A percentile compares a stretch with the other conserved stretches of the same genome.
Evolutionary conservation across 306 rosid species (phyloP).

Genomic region (Lablab purpureus): DNA sequence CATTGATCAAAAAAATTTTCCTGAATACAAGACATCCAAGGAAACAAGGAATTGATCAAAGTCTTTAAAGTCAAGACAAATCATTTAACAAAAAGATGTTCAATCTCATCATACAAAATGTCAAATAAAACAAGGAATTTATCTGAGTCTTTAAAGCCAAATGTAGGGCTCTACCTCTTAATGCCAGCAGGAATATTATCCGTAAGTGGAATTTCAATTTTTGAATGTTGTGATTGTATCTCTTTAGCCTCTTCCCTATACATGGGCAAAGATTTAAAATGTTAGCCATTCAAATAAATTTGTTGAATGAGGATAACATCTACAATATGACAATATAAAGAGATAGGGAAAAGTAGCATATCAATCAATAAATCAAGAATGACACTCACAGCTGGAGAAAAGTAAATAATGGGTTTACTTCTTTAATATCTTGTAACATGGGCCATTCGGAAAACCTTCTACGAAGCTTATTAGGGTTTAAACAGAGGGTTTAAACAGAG

Average conservation of each 20-base stretch:
- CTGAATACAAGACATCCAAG: slow-evolving; percentile 9
- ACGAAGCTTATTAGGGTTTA: slow-evolving; percentile 1
- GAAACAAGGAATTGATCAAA: slow-evolving; percentile 17
- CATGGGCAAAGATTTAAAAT: slow-evolving; percentile 22
- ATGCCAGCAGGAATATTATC: slow-evolving; percentile 55
- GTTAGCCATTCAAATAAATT: slow-evolving; percentile 33
- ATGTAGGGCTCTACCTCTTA: slow-evolving; percentile 60
- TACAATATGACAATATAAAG: neutral
- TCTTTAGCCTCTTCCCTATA: slow-evolving; percentile 82
- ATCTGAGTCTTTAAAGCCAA: neutral
- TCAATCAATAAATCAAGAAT: slow-evolving; percentile 20
- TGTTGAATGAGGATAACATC: slow-evolving; percentile 13
- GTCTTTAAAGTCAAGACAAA: neutral
- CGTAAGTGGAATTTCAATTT: slow-evolving; percentile 39
- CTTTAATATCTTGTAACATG: neutral
- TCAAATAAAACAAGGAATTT: slow-evolving; percentile 25
- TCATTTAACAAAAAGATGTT: slow-evolving; percentile 1
- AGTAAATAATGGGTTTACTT: neutral
- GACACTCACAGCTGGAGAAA: neutral
- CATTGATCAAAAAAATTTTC: too few relatives aligned
- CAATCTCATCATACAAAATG: slow-evolving; percentile 4
- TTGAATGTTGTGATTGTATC: slow-evolving; percentile 50
- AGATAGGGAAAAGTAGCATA: slow-evolving; percentile 4
- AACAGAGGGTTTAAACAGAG: too few relatives aligned
- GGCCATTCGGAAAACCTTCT: neutral